Base-by-base conservation (phyloP, 805 yeast species). In the Ogataea pignaliae region DNA sequence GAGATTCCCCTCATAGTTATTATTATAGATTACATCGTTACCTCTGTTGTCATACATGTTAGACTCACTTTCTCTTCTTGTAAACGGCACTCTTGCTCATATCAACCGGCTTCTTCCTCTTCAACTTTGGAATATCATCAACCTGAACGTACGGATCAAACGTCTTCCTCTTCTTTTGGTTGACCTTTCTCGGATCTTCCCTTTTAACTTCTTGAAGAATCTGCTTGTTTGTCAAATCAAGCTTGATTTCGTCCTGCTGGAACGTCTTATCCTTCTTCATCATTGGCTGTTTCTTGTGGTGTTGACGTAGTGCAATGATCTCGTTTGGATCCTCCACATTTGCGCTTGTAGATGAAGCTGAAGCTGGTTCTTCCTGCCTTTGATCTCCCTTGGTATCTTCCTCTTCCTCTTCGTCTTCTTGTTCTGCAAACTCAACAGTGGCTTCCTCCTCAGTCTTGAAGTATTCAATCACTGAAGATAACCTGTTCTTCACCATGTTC, bases 141-240 rank as follows among this genome's bases (percentile, higher is more conserved):
- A 54, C 51, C 31, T 49, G 69, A 15, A 72, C 60, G 50, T 80
- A 83, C 3, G 89, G 88, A 62, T 83, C 83, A 50, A 78, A 83
- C 9, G 67, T 63, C 53, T 73, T 72, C 43, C 53, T 52, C 38
- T 59, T 61, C 41, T 45, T 44, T 28, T 54, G 50, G 14, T 30
- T 30, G 14, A 9, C 13, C 14, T 30, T 30, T 42, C 43, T 50
- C 39, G 47, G 46, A 39, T 54, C 53, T 32, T 55, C 44, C 17
- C 41, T 43, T 13, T 48, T 26, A 29, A 44, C 28, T 4, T 41
- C 43, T 29, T 30, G 41, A 50, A 60, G 47, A 37, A 56, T 52
- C 37, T 54, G 58, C 45, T 58, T 59, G 13, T 35, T 36, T 36
- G 53, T 51, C 57, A 55, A 45, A 41, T 61, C 63, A 21, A 55